Conservation (phyloP, 129 eudicot genomes). For the Pulicaria dysenterica region DNA sequence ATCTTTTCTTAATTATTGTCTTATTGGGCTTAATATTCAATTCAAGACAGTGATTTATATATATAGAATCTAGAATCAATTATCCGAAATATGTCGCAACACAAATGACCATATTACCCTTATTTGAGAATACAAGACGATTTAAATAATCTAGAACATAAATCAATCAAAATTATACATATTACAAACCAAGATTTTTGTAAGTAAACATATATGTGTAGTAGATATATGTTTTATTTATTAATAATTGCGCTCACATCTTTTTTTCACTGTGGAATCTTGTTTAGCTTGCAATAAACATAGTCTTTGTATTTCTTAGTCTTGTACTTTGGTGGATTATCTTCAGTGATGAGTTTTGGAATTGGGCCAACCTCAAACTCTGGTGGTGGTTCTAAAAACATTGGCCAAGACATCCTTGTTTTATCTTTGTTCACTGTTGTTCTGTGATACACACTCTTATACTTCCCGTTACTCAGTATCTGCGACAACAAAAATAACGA, state of each 20-base stretch:
- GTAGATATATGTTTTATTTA: background rate
- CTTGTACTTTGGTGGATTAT: constrained; percentile 33
- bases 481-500: constrained; percentile 1
- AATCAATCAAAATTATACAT: too few relatives aligned
- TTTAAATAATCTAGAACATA: too few relatives aligned
- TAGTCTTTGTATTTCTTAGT: constrained; percentile 56
- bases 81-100: too few relatives aligned
- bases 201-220: background rate
- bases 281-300: constrained; percentile 55
- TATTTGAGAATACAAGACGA: too few relatives aligned
- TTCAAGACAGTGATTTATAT: too few relatives aligned
- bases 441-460: constrained; percentile 76
- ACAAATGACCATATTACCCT: too few relatives aligned
- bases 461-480: constrained; percentile 73
- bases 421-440: constrained; percentile 70
- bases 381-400: constrained; percentile 80
- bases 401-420: constrained; percentile 90
- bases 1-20: too few relatives aligned
- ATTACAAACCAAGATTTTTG: too few relatives aligned
- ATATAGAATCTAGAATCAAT: too few relatives aligned
- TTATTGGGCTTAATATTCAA: too few relatives aligned
- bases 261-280: constrained; percentile 48
- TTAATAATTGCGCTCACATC: background rate
- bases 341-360: constrained; percentile 49
- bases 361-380: constrained; percentile 64